Base-by-base conservation (phyloP, 192 early-diverging fungal species). In the Backusella sp. region DNA sequence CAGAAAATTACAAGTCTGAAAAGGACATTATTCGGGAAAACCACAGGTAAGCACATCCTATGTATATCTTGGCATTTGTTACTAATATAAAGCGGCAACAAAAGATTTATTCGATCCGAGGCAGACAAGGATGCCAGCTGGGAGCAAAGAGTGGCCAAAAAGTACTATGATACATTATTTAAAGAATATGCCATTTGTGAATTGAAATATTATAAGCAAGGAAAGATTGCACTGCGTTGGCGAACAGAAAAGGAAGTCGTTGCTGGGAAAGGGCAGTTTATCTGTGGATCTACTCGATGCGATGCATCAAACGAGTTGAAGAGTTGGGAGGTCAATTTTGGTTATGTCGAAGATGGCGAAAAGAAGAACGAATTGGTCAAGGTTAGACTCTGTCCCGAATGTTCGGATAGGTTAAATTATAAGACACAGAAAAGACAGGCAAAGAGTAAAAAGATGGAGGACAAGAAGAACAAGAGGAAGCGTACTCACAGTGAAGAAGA, bases 291-390 rank as follows among this genome's bases (percentile, higher is more conserved):
- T 73, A 80, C 90, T 28, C 44, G 76, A 32, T 90, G 93, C 44
- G 76, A 83, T 21, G 70, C 80, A 6, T 75, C 69, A n/a, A 67
- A 74, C 14, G 77, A 80, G 5, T 78, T 96, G 19, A 77, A 86
- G 41, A 91, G 91, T 39, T 96, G 95, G 95, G 95, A 96, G 78
- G 91, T 96, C 14, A 94, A 94, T 74, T 96, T 96, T 78, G 90
- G 77, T 9, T 96, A 95, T 82, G 77, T 91, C 28, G 95, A 96
- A 78, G 85, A 85, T 66, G 87, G 86, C 0, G 83, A 89, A 72
- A 85, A 88, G 70, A 94, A 94, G 78, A 94, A 93, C 73, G 95
- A 93, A 5, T 79, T 96, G 59, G 93, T 95, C 41, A 96, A 96
- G 73, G 73, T 96, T 34, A 80, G 94, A 67, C 83, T 96, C 3